Base-by-base conservation (phyloP, 2,329 filamentous ascomycete species). In the Geosmithia putterillii region DNA sequence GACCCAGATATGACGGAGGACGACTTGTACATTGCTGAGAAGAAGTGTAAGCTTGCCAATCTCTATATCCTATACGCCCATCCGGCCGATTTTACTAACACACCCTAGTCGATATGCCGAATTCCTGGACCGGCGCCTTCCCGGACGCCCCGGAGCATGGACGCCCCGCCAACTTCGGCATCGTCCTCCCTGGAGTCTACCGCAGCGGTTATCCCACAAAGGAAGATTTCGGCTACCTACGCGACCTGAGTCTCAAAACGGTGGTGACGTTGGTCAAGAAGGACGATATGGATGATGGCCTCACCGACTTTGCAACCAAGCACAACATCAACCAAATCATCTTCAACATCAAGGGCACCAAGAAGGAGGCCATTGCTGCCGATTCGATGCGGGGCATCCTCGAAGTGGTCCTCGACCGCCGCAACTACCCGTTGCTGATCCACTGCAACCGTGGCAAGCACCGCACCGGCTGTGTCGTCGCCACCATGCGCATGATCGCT, bases 401-500 rank as follows among this genome's bases (percentile, higher is more conserved):
- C 20, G 67, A 74, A 12, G 65, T 90, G 37, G 73, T 90, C 36
- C 69, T 90, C 43, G 76, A 94, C 54, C 73, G 73, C 41, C 63
- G 70, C 28, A 87, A 94, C 48, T 80, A 92, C 50, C 89, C 89
- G 0, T 62, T 95, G 10, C 70, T 95, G 35, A 74, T 95, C 40
- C 89, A 95, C 61, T 95, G 89, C 71, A 95, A 95, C 57, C 89
- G 94, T 52, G 89, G 89, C 57, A 92, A 86, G 73, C 89, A 95
- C 57, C 83, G 89, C 45, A 95, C 89, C 17, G 89, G 89, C 19
- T 95, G 88, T 56, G 82, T 92, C n/a, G 74, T 89, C 41, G 89
- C 79, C 17, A 80, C 84, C 45, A 73, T 94, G 48, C 80, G 88
- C 48, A 86, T 84, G 57, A 63, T 85, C 12, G 74, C 78, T 14